Percentiles rank a stretch among this genome's conserved stretches.
phyloP scores from a whole-genome alignment of 1,284 basidiomycete species.

The Sanghuangporus baumii region DNA sequence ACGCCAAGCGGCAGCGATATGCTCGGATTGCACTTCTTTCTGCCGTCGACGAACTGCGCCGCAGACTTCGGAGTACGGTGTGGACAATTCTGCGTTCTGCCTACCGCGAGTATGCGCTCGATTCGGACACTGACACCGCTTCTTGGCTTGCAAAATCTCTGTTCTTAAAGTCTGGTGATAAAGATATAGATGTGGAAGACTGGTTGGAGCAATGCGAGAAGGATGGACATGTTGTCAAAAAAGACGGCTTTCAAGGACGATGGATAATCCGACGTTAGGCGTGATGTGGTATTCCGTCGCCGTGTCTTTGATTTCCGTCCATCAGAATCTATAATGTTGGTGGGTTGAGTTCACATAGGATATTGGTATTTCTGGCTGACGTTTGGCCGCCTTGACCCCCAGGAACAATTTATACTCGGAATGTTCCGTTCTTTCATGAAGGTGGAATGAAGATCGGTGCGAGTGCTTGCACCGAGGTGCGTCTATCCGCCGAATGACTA shows the following conservation, averaged over 20 bases:
- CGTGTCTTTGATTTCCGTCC: background rate
- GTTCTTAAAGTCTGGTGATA: background rate
- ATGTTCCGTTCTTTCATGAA: too few species aligned
- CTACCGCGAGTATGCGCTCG: constrained; percentile 8
- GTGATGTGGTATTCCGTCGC: background rate
- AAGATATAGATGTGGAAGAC: background rate
- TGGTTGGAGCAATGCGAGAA: constrained; percentile 4
- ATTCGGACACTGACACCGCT: background rate
- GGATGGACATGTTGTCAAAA: constrained; percentile 4
- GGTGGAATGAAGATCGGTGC: too few species aligned
- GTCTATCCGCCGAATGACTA: too few species aligned
- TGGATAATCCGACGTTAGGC: background rate
- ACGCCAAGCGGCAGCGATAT: background rate
- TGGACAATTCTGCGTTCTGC: constrained; percentile 10
- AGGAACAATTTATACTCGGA: too few species aligned
- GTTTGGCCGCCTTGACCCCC: too few species aligned
- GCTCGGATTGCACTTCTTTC: background rate
- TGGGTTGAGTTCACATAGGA: background rate
- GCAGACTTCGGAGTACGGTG: background rate
- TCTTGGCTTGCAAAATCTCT: constrained; percentile 4
- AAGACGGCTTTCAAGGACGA: constrained; percentile 6
- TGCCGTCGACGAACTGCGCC: background rate
- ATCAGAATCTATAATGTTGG: background rate
- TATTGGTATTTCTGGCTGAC: background rate
- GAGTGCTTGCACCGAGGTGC: too few species aligned